phyloP scores from a whole-genome alignment of 768 basidiomycete genomes.

The Leccinum aurantiacum region DNA sequence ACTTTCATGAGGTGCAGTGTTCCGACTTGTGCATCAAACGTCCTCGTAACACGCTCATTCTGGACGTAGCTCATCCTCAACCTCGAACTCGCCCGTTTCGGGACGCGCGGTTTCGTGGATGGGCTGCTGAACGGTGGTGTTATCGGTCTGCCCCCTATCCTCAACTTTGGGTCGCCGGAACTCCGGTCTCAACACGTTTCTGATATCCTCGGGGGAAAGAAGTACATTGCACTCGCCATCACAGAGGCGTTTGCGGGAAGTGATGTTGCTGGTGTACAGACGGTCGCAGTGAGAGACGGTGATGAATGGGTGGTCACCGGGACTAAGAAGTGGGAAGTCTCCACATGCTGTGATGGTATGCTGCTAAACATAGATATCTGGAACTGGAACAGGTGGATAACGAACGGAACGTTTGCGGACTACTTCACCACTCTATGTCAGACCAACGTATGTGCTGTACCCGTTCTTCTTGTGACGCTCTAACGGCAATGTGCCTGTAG shows the following conservation, averaged over 20 bases:
- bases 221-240: slow-evolving; percentile 88
- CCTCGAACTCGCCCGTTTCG: slow-evolving; percentile 79
- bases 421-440: slow-evolving; percentile 80
- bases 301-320: slow-evolving; percentile 88
- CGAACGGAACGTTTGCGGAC: slow-evolving; percentile 83
- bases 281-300: slow-evolving; percentile 82
- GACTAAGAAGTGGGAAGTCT: slow-evolving; percentile 74
- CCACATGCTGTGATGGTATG: background rate
- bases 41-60: background rate
- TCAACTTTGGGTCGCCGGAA: slow-evolving; percentile 84
- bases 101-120: slow-evolving; percentile 85
- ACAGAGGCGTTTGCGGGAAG: slow-evolving; percentile 93
- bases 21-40: background rate
- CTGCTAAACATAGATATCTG: background rate
- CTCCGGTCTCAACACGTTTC: slow-evolving; percentile 69
- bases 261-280: slow-evolving; percentile 82
- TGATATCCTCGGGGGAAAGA: slow-evolving; percentile 73
- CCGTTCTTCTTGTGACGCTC: background rate
- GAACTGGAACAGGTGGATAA: slow-evolving; percentile 68
- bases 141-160: slow-evolving; percentile 85
- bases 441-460: slow-evolving; percentile 51
- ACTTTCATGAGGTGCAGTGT: slow-evolving; percentile 79
- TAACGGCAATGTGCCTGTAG: slow-evolving; percentile 33
- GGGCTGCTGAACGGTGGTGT: slow-evolving; percentile 80
- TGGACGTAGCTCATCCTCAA: slow-evolving; percentile 65